Evolutionary conservation across 2,329 filamentous ascomycete genomes (phyloP).

Genomic region (Claviceps africana): DNA sequence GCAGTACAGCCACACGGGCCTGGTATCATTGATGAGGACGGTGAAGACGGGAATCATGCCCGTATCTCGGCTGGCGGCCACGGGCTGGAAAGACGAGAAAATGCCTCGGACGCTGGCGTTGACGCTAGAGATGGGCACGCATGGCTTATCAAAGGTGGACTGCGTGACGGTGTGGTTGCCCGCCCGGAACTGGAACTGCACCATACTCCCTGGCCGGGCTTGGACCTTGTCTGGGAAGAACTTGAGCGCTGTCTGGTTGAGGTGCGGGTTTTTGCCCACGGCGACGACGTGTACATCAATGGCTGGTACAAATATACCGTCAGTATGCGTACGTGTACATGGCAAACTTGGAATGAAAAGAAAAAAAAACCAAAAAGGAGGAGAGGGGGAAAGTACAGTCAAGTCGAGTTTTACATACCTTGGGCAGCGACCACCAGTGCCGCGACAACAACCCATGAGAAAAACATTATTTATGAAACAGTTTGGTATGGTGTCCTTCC

Average conservation of each 20-base stretch:
- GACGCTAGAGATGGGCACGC: slow-evolving; percentile 43
- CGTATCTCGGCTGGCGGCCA: slow-evolving; percentile 33
- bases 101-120: slow-evolving; percentile 43
- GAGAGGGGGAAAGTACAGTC: not conserved
- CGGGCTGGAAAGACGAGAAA: slow-evolving; percentile 55
- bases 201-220: slow-evolving; percentile 47
- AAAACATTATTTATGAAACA: slow-evolving; percentile 28
- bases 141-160: slow-evolving; percentile 59
- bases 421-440: slow-evolving; percentile 33
- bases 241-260: slow-evolving; percentile 34
- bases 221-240: slow-evolving; percentile 54
- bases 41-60: slow-evolving; percentile 54
- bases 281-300: slow-evolving; percentile 47
- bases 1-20: slow-evolving; percentile 70
- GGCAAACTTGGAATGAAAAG: not conserved
- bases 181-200: slow-evolving; percentile 53
- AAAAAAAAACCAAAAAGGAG: not conserved
- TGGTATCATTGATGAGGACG: slow-evolving; percentile 52
- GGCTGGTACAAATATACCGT: slow-evolving; percentile 12
- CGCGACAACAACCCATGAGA: slow-evolving; percentile 31
- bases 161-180: slow-evolving; percentile 70
- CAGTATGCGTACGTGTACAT: not conserved
- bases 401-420: slow-evolving; percentile 19
- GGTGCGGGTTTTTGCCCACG: slow-evolving; percentile 40
- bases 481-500: not conserved